phyloP scores from a whole-genome alignment of 495 filamentous ascomycete genomes.

The Cudoniella acicularis region DNA sequence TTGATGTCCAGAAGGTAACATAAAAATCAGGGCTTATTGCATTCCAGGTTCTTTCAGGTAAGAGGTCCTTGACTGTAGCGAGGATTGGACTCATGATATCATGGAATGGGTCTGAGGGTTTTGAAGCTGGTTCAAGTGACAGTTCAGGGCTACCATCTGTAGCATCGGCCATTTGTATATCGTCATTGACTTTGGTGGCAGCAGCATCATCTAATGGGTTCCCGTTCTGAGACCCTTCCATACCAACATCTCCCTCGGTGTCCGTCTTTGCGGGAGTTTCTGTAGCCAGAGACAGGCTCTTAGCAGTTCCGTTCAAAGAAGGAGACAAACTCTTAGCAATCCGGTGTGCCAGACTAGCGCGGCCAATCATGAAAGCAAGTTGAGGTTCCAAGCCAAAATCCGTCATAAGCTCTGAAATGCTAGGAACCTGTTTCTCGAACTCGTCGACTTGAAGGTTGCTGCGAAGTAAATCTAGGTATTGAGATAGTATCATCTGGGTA shows the following conservation, averaged over 20 bases:
- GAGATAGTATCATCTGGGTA: conserved; percentile 75
- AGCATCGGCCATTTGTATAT: conserved; percentile 21
- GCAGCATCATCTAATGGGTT: too few species aligned
- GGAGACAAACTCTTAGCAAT: conserved; percentile 33
- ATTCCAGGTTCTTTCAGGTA: conserved; percentile 63
- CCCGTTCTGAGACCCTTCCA: conserved; percentile 4
- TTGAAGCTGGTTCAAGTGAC: conserved; percentile 16
- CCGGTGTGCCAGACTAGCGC: conserved; percentile 59
- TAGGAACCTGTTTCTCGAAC: conserved; percentile 80
- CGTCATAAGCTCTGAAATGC: conserved; percentile 63
- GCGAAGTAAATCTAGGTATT: conserved; percentile 85
- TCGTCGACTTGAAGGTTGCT: conserved; percentile 71
- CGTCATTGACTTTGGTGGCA: conserved; percentile 4
- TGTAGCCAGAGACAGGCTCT: background rate
- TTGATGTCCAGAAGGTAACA: conserved; percentile 89
- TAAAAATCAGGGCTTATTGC: conserved; percentile 74
- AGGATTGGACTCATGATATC: conserved; percentile 76
- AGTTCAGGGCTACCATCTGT: conserved; percentile 32
- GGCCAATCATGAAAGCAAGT: conserved; percentile 83
- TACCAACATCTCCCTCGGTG: conserved; percentile 17
- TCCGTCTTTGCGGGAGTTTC: background rate
- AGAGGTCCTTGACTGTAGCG: conserved; percentile 54
- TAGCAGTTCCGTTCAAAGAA: conserved; percentile 5
- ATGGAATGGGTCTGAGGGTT: conserved; percentile 50
- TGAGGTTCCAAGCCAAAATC: conserved; percentile 79